Evolutionary conservation across 148 eudicot species (phyloP), one percentile per base, ranked within the genome.

Genomic region (Polygonum aviculare): DNA sequence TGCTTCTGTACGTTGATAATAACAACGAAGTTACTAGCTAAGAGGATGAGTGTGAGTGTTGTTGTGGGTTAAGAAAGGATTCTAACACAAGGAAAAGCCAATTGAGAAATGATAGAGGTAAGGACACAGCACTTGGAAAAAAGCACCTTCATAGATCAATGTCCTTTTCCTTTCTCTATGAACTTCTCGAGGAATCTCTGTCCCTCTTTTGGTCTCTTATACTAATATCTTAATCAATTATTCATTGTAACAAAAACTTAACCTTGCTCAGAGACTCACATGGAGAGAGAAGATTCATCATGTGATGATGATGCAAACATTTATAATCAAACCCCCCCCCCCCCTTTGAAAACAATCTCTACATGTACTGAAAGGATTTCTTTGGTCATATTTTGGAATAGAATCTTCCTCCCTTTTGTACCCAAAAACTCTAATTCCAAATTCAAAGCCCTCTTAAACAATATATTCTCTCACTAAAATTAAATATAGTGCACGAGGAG

Each of bases 61-160:
- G 16, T 10, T 26, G 16, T 26, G 14, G 14, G 1, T 50, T 12
- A 14, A 12, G 71, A 5, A n/a, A 33, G 18, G 39, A 63, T 65
- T 65, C 71, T 65, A 8, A 35, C 16, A 33, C 11, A 36, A 67
- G 72, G 19, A 35, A 67, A 67, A 67, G 72, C 44, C 72, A 67
- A 67, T 67, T 8, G 44, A 67, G 21, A 67, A 14, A 67, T n/a
- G 72, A 36, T 67, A 67, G 72, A 67, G 40, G 11, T 16, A 67
- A 67, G 44, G 72, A 67, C 72, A 67, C 21, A 67, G 36, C 21
- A 67, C 19, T 67, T 67, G 8, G 22, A 15, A 33, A 40, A 63
- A 63, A 77, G 77, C 75, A 59, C 49, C 8, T 72, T 41, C 75
- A 83, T 80, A 78, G 78, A 79, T 83, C 78, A 80, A 77, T 83